phyloP scores from a whole-genome alignment of 495 filamentous ascomycete species.

The Xeromyces bisporus region DNA sequence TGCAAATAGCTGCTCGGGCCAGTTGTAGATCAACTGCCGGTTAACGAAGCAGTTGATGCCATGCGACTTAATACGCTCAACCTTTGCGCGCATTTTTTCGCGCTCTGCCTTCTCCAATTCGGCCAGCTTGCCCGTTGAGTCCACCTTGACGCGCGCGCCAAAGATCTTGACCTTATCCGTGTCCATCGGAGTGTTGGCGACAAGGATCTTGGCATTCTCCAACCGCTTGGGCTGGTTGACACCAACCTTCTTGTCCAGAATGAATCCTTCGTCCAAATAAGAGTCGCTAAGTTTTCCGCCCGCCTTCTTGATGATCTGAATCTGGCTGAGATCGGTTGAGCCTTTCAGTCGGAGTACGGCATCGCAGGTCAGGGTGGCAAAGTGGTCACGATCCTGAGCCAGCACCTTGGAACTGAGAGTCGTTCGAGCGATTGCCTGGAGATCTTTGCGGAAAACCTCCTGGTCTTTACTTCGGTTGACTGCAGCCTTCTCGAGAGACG shows the following conservation, averaged over 20 bases:
- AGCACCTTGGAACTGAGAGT: conserved; percentile 96
- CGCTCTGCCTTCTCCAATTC: conserved; percentile 95
- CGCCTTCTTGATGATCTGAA: conserved; percentile 98
- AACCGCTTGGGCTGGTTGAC: conserved; percentile 95
- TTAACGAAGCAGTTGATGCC: conserved; percentile 99
- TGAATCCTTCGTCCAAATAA: conserved; percentile 95
- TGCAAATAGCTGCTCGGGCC: conserved; percentile 96
- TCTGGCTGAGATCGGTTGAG: conserved; percentile 88
- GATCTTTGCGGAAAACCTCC: conserved; percentile 73
- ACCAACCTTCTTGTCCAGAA: conserved; percentile 95
- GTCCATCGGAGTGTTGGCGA: conserved; percentile 98
- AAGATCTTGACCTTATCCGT: conserved; percentile 99
- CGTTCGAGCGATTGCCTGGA: conserved; percentile 82
- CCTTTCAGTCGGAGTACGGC: conserved; percentile 81
- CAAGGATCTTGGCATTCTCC: conserved; percentile 94
- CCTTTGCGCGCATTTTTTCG: conserved; percentile 98
- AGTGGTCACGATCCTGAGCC: conserved; percentile 83
- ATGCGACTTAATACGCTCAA: conserved; percentile 95
- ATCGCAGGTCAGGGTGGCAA: conserved; percentile 79
- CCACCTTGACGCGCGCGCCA: conserved; percentile 82
- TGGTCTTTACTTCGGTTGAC: conserved; percentile 75
- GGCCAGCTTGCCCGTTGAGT: conserved; percentile 85
- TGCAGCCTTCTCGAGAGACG: conserved; percentile 65
- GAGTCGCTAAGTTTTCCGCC: conserved; percentile 94
- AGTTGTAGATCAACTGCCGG: conserved; percentile 98